Evolutionary conservation across 768 basidiomycete genomes (phyloP).

Genomic region (Gymnopilus junonius): DNA sequence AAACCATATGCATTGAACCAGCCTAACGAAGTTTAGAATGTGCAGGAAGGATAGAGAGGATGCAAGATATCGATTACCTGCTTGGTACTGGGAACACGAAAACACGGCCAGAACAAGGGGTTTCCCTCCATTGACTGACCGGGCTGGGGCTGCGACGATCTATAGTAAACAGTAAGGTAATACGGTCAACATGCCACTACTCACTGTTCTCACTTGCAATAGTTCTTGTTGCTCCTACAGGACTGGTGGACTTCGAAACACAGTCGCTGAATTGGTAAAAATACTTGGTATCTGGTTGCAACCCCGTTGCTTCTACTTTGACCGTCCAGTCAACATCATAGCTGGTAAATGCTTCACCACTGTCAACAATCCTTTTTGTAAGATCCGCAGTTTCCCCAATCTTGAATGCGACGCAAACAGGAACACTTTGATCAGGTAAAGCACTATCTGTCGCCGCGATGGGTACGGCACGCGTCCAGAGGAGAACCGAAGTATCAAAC

Average conservation of each 20-base stretch:
- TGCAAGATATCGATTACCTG: slow-evolving; percentile 31
- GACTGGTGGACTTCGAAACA: slow-evolving; percentile 46
- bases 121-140: slow-evolving; percentile 54
- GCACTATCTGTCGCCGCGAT: slow-evolving; percentile 27
- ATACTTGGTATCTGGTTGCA: slow-evolving; percentile 57
- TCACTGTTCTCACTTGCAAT: slow-evolving; percentile 49
- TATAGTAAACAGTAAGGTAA: background rate
- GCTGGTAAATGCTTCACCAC: slow-evolving; percentile 56
- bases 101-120: slow-evolving; percentile 60
- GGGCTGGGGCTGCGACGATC: slow-evolving; percentile 42
- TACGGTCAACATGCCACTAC: slow-evolving; percentile 17
- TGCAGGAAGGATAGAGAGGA: background rate
- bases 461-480: slow-evolving; percentile 61
- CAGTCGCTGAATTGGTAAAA: slow-evolving; percentile 62
- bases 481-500: slow-evolving; percentile 53
- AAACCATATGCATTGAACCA: slow-evolving; percentile 67
- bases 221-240: slow-evolving; percentile 57
- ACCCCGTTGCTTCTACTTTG: slow-evolving; percentile 58
- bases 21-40: slow-evolving; percentile 31
- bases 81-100: slow-evolving; percentile 60
- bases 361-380: slow-evolving; percentile 38
- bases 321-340: slow-evolving; percentile 65
- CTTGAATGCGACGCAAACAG: slow-evolving; percentile 53
- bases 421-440: slow-evolving; percentile 52
- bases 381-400: slow-evolving; percentile 42